phyloP scores from a whole-genome alignment of 2,329 filamentous ascomycete species.

The Mollisia scopiformis region DNA sequence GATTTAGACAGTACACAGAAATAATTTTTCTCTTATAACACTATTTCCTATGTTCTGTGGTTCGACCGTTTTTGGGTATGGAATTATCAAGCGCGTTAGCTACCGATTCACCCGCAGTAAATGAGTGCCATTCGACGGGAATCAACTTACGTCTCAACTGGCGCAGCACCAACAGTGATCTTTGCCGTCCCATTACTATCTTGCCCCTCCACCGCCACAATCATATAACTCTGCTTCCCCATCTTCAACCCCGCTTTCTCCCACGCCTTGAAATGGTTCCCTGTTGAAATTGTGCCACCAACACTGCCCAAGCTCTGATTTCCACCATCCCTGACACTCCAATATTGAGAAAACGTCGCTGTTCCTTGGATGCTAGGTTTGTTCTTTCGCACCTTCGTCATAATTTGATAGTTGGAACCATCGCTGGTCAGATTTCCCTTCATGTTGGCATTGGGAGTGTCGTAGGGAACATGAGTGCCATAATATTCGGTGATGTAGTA shows the following conservation, averaged over 20 bases:
- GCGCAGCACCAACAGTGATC: not conserved
- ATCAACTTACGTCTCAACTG: not conserved
- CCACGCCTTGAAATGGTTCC: conserved; percentile 4
- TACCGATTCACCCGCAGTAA: no score
- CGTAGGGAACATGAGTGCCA: not conserved
- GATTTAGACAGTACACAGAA: no score
- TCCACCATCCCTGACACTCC: not conserved
- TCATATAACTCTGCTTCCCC: not conserved
- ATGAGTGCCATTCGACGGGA: no score
- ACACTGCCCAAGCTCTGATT: not conserved
- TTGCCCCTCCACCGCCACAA: not conserved
- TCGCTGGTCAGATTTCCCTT: not conserved
- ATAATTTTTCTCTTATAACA: no score
- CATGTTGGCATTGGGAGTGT: not conserved
- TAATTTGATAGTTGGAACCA: not conserved
- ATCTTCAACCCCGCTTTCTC: conserved; percentile 1
- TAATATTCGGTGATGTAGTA: conserved; percentile 2
- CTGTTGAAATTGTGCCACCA: not conserved
- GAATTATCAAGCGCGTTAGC: no score
- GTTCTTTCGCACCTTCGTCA: not conserved
- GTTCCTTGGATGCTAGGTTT: conserved; percentile 4
- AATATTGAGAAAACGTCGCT: not conserved
- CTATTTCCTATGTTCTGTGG: no score
- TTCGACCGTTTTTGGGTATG: not conserved
- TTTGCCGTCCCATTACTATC: not conserved